Conservation (phyloP, 1,284 basidiomycete species). For the Jaminaea rosea region DNA sequence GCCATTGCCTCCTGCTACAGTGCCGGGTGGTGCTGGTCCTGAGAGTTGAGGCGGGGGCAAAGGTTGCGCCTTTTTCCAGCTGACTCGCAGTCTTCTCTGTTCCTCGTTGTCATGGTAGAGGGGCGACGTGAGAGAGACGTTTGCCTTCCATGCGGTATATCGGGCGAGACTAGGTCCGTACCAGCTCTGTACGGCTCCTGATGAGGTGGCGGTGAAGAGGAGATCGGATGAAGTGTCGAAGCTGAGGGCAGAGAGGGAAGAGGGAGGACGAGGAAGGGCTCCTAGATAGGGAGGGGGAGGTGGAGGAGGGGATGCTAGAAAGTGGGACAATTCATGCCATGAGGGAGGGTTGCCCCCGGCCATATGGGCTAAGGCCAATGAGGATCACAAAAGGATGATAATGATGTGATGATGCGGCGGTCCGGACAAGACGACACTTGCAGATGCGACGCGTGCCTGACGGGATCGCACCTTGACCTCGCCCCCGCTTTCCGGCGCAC, state of each 20-base stretch:
- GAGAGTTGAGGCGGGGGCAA: neutral
- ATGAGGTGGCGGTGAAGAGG: conserved; percentile 72
- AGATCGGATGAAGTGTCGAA: conserved; percentile 86
- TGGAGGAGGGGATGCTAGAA: neutral
- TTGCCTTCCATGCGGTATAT: conserved; percentile 52
- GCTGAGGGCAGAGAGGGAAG: conserved; percentile 51
- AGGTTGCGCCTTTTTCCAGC: neutral
- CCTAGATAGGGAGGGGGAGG: neutral
- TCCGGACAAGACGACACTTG: too few species aligned
- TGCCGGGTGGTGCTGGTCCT: neutral
- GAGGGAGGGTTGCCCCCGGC: too few species aligned
- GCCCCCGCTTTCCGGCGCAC: too few species aligned
- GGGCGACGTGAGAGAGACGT: conserved; percentile 50
- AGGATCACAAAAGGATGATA: too few species aligned
- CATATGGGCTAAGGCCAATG: too few species aligned
- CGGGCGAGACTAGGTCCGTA: conserved; percentile 61
- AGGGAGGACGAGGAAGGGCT: neutral
- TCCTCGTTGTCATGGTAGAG: conserved; percentile 22
- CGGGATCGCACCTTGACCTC: too few species aligned
- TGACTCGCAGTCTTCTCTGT: conserved; percentile 15
- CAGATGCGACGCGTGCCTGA: too few species aligned
- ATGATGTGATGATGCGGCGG: too few species aligned
- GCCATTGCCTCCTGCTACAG: neutral
- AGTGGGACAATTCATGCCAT: neutral
- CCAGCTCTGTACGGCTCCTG: conserved; percentile 66